Evolutionary conservation across 352 stramenopile species (phyloP), one percentile per base, ranked within the genome.

Genomic region (Globisporangium acanthophoron): DNA sequence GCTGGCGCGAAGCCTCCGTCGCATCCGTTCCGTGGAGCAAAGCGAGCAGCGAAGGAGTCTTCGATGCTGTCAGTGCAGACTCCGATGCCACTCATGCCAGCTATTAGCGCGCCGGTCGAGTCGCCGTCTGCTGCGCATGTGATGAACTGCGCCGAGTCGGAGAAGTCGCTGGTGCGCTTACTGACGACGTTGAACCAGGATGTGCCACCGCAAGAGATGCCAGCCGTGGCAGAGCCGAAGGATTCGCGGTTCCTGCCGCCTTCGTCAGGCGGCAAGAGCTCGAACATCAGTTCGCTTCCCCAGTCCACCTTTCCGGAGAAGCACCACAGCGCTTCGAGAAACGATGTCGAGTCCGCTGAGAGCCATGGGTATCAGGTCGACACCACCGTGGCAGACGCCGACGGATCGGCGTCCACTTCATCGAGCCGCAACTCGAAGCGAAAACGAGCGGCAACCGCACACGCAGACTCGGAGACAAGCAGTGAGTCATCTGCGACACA

Each of bases 61-160:
- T 27, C 52, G 7, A 48, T 29, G 18, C 4, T 48, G 18, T 9
- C 43, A 15, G 43, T 48, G 18, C 43, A 21, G 27, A 37, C 31
- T 1, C 4, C 27, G 3, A 15, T 45, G 0, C 37, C 29, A 11
- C 33, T 20, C 5, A 21, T 48, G 3, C 13, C 16, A 9, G 49
- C 15, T 29, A 8, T 20, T 4, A 21, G 18, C 16, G 44, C 54
- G 35, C 60, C 60, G 2, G n/a, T 61, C 8, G 54, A 80, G 11
- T 90, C 78, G 0, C 78, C 80, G 7, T 80, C 80, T 13, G 78
- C 78, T 1, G 63, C 68, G 0, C 74, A 78, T 44, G 74, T 87
- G 37, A 46, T 90, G 52, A 86, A 88, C 63, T 90, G 78, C 48
- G 67, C 64, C 4, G 76, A 87, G 53, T 90, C 80, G 44, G 76